Evolutionary conservation across 129 eudicot species (phyloP).

Genomic region (Flaveria trinervia): DNA sequence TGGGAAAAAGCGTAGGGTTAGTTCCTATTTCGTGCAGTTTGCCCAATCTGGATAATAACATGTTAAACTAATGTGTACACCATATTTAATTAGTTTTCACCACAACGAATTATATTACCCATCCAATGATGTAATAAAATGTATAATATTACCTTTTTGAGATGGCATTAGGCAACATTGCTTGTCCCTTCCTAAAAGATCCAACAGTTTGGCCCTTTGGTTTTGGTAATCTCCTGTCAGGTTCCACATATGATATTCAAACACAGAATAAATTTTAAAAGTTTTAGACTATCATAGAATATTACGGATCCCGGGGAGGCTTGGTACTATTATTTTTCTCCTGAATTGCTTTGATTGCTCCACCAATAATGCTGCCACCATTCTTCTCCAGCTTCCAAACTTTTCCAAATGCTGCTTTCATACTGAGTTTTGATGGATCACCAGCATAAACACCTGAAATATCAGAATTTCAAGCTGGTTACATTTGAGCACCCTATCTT

Average conservation of each 20-base stretch:
- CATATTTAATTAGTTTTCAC: neutral
- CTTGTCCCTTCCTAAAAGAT: slow-evolving; percentile 84
- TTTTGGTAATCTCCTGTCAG: slow-evolving; percentile 80
- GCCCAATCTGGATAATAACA: neutral
- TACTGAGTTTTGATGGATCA: slow-evolving; percentile 86
- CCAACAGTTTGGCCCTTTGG: slow-evolving; percentile 98
- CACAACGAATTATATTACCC: neutral
- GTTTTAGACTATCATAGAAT: slow-evolving; percentile 20
- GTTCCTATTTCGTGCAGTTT: neutral
- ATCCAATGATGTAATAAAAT: neutral
- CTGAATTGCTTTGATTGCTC: slow-evolving; percentile 76
- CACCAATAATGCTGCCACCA: slow-evolving; percentile 91
- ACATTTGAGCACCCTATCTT: neutral
- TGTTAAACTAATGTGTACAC: neutral
- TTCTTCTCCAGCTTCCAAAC: slow-evolving; percentile 91
- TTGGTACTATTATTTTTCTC: slow-evolving; percentile 54
- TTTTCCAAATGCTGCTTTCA: slow-evolving; percentile 98
- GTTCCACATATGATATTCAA: slow-evolving; percentile 25
- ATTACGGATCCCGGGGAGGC: slow-evolving; percentile 84
- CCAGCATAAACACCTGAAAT: slow-evolving; percentile 93
- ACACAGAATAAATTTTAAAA: neutral
- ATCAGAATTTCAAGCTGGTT: neutral
- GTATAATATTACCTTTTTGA: slow-evolving; percentile 50
- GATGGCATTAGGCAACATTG: slow-evolving; percentile 80
- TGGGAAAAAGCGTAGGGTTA: neutral